Evolutionary conservation across 176 grass and related monocot species (phyloP).

Genomic region (Carex scoparia): DNA sequence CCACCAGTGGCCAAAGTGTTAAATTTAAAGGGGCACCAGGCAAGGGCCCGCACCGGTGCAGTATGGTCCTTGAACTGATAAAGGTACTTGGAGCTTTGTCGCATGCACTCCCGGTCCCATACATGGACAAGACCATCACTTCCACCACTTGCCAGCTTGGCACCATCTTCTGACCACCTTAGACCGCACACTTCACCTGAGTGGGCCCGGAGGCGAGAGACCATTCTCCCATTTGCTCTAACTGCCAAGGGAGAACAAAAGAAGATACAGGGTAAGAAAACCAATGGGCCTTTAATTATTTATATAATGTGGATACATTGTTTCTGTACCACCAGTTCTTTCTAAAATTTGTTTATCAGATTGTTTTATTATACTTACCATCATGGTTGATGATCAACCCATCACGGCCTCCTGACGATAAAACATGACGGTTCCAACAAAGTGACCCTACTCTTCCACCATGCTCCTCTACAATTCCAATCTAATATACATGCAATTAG

Average conservation of each 20-base stretch:
- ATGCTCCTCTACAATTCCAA: constrained; percentile 32
- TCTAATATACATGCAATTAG: constrained; percentile 24
- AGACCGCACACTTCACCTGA: constrained; percentile 32
- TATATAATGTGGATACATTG: background rate
- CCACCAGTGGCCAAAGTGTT: constrained; percentile 31
- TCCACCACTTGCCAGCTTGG: constrained; percentile 29
- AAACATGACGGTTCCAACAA: constrained; percentile 29
- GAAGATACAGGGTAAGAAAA: background rate
- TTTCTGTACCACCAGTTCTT: background rate
- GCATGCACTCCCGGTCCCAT: constrained; percentile 23
- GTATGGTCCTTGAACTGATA: constrained; percentile 27
- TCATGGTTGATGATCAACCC: constrained; percentile 35
- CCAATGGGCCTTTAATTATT: background rate
- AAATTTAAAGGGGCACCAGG: constrained; percentile 37
- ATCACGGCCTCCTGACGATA: constrained; percentile 38
- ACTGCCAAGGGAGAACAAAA: background rate
- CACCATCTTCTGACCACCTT: constrained; percentile 29
- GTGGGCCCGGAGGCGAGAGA: constrained; percentile 14
- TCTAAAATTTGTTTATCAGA: constrained; percentile 2
- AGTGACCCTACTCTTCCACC: constrained; percentile 33
- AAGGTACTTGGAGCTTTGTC: constrained; percentile 14
- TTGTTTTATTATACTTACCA: constrained; percentile 16
- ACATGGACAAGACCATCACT: constrained; percentile 30
- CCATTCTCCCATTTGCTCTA: constrained; percentile 8
- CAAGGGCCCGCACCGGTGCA: constrained; percentile 29